Evolutionary conservation across 2,329 filamentous ascomycete genomes (phyloP).

Genomic region (Fusarium scirpi): DNA sequence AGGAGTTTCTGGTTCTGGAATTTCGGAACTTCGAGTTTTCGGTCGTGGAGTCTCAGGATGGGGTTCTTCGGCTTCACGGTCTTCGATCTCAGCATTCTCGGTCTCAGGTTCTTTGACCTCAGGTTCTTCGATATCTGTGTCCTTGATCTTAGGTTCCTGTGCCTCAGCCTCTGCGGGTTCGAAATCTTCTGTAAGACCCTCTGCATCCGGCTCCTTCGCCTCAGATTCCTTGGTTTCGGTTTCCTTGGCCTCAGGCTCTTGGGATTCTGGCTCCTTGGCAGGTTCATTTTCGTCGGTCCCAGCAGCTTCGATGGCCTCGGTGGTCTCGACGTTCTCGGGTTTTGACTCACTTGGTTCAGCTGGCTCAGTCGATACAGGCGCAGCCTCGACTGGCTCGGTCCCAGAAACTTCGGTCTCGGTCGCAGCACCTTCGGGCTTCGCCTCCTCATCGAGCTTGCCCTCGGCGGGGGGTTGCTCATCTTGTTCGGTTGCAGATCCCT

Average conservation of each 20-base stretch:
- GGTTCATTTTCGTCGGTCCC: background rate
- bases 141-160: background rate
- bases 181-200: background rate
- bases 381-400: background rate
- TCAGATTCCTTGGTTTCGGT: background rate
- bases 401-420: conserved; percentile 8
- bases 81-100: background rate
- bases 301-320: conserved; percentile 2
- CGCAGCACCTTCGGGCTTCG: background rate
- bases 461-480: conserved; percentile 11
- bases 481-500: conserved; percentile 15
- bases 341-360: background rate
- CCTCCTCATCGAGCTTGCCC: background rate
- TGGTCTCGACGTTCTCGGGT: background rate
- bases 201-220: background rate
- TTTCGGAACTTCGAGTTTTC: conserved; percentile 22
- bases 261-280: background rate
- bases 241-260: background rate
- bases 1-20: conserved; percentile 33
- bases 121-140: background rate
- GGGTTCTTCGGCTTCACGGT: background rate
- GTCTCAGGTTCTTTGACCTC: background rate
- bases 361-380: background rate
- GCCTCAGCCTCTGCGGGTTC: background rate
- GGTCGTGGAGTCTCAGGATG: conserved; percentile 18